Conservation (phyloP, 2,329 filamentous ascomycete species). For the Xylariaceae sp. region DNA sequence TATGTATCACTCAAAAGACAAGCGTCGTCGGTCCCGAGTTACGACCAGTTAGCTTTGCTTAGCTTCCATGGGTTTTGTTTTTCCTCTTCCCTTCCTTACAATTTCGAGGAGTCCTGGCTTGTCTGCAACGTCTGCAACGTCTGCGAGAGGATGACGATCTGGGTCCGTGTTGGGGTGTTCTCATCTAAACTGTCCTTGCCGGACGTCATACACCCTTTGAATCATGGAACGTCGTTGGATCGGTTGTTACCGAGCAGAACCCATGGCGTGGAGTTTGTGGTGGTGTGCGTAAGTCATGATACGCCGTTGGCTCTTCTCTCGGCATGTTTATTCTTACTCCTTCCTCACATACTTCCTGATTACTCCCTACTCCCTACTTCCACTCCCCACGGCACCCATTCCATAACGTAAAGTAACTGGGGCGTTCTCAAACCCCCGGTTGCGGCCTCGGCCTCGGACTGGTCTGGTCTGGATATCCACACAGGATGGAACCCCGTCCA, state of each 20-base stretch:
- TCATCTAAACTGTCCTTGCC: slow-evolving; percentile 1
- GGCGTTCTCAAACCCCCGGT: background rate
- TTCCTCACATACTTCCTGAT: too few relatives aligned
- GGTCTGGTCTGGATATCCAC: background rate
- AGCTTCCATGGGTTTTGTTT: too few relatives aligned
- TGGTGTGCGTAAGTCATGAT: background rate
- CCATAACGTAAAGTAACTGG: background rate
- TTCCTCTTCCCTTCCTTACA: too few relatives aligned
- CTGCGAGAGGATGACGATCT: background rate
- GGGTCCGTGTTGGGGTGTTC: background rate
- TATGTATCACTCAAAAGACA: background rate
- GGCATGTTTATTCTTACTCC: background rate
- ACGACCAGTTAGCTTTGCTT: too few relatives aligned
- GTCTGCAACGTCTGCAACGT: too few relatives aligned
- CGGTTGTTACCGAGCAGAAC: slow-evolving; percentile 1
- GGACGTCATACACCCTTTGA: background rate
- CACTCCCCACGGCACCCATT: background rate
- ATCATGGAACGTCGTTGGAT: slow-evolving; percentile 5
- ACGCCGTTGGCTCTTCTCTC: background rate
- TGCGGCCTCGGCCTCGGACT: background rate
- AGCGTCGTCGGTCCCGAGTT: slow-evolving; percentile 14
- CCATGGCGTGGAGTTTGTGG: background rate
- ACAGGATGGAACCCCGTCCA: background rate
- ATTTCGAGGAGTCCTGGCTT: too few relatives aligned
- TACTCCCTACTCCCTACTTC: background rate